Evolutionary conservation across 805 yeast genomes (phyloP), one percentile per base, ranked within the genome.

Genomic region (Pichia manshurica): DNA sequence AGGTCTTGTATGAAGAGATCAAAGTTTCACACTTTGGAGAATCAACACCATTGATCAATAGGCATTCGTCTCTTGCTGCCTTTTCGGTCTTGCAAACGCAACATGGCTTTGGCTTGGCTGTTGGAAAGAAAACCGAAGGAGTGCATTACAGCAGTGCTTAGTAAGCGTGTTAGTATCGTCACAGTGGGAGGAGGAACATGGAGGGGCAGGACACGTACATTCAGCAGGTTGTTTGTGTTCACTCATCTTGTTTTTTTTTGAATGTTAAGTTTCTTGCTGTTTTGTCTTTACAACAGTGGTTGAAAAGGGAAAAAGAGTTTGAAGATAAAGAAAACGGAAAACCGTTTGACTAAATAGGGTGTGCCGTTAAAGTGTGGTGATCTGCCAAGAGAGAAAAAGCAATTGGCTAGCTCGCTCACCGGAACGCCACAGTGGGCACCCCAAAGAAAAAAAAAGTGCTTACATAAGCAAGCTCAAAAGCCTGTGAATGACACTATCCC

Each of bases 101-200:
- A 68, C 99, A 91, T 50, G 99, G 97, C 69, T 90, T 91, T 54
- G 95, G 95, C 62, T 87, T 83, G 34, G 67, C 62, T 57, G 38
- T 31, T 34, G 13, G 22, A 35, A 35, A 35, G 35, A 32, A 32
- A 32, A 32, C 17, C 2, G 7, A 12, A n/a, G n/a, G n/a, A n/a
- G n/a, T n/a, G n/a, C n/a, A n/a, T n/a, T n/a, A n/a, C n/a, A n/a
- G n/a, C n/a, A n/a, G n/a, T 25, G 29, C 29, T 25, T 25, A 25
- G 29, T 25, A 25, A 25, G 29, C 15, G 7, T 19, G 40, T 47
- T 17, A 44, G 45, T 38, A 41, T 34, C 6, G 23, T 12, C n/a
- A 20, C 13, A 20, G 21, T 19, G 29, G 25, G 25, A 17, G 25
- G 13, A 8, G n/a, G 36, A 31, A 31, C 2, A 31, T 16, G 5